Percentiles rank a stretch among this genome's conserved stretches.
Conservation (phyloP, 2,329 filamentous ascomycete genomes). For the Diaporthe eres region DNA sequence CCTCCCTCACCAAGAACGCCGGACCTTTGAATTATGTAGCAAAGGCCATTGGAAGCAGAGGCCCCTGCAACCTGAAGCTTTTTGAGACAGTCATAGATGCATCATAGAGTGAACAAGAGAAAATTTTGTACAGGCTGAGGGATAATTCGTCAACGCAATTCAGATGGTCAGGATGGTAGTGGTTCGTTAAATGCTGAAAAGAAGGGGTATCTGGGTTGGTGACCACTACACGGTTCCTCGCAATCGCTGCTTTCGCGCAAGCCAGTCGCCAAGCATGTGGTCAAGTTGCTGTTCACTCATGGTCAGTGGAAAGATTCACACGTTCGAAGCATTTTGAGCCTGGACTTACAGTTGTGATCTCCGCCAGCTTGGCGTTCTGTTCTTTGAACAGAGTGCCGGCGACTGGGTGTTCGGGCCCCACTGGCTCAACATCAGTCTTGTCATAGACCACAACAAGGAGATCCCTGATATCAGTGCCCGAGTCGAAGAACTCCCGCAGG, state of each 20-base stretch:
- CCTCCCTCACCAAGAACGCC: constrained; percentile 37
- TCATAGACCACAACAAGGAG: constrained; percentile 93
- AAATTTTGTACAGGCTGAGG: constrained; percentile 14
- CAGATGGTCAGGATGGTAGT: not conserved
- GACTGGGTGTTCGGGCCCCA: constrained; percentile 87
- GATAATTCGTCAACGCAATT: constrained; percentile 11
- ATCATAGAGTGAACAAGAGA: constrained; percentile 29
- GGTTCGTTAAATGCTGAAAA: constrained; percentile 21
- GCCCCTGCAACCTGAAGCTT: constrained; percentile 24
- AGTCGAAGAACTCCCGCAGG: constrained; percentile 91
- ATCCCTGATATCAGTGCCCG: constrained; percentile 89
- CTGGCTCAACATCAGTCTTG: constrained; percentile 85
- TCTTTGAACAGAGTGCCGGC: constrained; percentile 86
- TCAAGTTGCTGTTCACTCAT: constrained; percentile 76
- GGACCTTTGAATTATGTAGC: constrained; percentile 29
- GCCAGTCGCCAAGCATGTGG: constrained; percentile 86
- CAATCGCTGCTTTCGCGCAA: constrained; percentile 78
- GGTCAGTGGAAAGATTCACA: constrained; percentile 43
- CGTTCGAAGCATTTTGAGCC: not conserved
- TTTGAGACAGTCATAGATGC: constrained; percentile 38
- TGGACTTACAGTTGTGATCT: constrained; percentile 82
- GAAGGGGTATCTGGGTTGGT: constrained; percentile 33
- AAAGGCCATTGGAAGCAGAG: constrained; percentile 22
- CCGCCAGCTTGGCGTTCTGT: constrained; percentile 86
- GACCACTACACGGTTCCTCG: constrained; percentile 61